Base-by-base conservation (phyloP, 306 rosid species). In the Cucurbita ficifolia region DNA sequence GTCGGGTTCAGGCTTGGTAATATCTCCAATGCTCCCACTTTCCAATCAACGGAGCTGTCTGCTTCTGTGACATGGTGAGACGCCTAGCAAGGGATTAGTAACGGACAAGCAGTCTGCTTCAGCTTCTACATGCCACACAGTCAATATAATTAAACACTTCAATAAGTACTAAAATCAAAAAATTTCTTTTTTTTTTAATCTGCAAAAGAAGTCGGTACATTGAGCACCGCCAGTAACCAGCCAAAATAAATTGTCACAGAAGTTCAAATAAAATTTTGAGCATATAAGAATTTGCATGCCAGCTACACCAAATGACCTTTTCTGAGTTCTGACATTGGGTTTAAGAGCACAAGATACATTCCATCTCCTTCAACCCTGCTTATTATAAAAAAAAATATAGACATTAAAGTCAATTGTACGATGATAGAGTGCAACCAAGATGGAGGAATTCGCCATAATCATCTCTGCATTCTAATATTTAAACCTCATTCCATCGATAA, bases 1-100 rank as follows among this genome's bases (percentile, higher is more conserved):
- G 7, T 70, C 46, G 36, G 90, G 89, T 45, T 88, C 84, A 8
- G 94, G 88, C 80, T 88, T 89, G 33, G 94, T 84, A 22, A 85
- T 84, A 65, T 90, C 97, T 59, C 92, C 92, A 6, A 90, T 76
- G 33, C 3, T 29, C 33, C 33, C 33, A 75, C 87, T 76, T 6
- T 49, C 53, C 53, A 14, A 49, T 85, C 77, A 14, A 90, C 81
- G 4, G 46, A 14, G 48, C 85, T 80, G 73, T 85, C 75, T 4
- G 97, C 96, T 86, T 90, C 90, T 29, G 95, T 2, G 33, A 29
- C 33, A 29, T 46, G 51, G n/a, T 13, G 52, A 48, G n/a, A 48
- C n/a, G 52, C 52, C 13, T 17, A 48, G 52, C 52, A 48, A 48
- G 52, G 52, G 52, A 17, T 12, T 48, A 13, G n/a, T 17, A 4